Conservation (phyloP, 768 basidiomycete species). For the Tylopilus sp. region DNA sequence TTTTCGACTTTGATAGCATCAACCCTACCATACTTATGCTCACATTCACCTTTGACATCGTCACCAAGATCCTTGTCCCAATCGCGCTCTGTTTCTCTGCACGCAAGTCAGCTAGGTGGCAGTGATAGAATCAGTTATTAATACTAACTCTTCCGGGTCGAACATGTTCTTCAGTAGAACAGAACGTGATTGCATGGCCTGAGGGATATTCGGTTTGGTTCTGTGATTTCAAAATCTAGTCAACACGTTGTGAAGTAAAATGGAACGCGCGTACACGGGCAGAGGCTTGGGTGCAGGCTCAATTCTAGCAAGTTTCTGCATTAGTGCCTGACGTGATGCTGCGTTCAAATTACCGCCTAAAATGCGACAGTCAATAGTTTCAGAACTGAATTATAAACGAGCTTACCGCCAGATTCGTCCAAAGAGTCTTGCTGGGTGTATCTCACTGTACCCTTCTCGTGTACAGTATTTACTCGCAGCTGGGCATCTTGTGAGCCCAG, state of each 20-base stretch:
- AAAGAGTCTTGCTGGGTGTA: constrained; percentile 77
- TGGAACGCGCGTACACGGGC: constrained; percentile 49
- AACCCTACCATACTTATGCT: constrained; percentile 85
- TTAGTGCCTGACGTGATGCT: constrained; percentile 97
- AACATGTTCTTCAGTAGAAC: constrained; percentile 96
- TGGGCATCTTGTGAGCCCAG: constrained; percentile 28
- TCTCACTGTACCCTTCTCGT: constrained; percentile 79
- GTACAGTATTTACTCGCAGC: constrained; percentile 89
- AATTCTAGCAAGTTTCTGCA: constrained; percentile 99
- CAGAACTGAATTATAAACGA: background rate
- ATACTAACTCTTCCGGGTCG: constrained; percentile 86
- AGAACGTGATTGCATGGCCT: constrained; percentile 84
- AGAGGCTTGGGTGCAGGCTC: constrained; percentile 60
- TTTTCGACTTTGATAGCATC: constrained; percentile 89
- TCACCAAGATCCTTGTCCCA: constrained; percentile 97
- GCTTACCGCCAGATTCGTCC: constrained; percentile 85
- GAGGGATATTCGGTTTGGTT: constrained; percentile 73
- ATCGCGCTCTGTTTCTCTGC: constrained; percentile 89
- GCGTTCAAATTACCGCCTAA: constrained; percentile 96
- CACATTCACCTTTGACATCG: constrained; percentile 93
- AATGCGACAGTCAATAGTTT: constrained; percentile 7
- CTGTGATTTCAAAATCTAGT: constrained; percentile 36
- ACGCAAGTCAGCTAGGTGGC: constrained; percentile 7
- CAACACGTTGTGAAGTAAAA: constrained; percentile 2
- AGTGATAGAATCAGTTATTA: constrained; percentile 1